A percentile compares a stretch with the other conserved stretches of the same genome.
These are phyloP conservation scores for Cladosporium sp. DNA, from an alignment of 2,329 filamentous ascomycete species.

Conservation along the genomic window DNA sequence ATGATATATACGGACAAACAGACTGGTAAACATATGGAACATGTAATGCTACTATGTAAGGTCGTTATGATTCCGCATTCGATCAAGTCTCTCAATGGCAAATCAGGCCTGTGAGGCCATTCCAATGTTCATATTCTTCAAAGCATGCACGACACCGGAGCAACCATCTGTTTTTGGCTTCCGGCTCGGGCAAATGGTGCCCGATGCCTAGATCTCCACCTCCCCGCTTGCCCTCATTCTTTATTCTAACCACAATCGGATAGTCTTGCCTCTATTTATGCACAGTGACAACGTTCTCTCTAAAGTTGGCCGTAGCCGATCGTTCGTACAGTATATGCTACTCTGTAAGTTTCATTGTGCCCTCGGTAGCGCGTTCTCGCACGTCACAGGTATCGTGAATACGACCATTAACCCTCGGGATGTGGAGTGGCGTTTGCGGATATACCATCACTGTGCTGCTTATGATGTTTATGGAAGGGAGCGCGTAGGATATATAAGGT, in stretches of 20 bases:
- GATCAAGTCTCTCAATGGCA: neutral
- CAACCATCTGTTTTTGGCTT: neutral
- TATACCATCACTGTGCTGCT: neutral
- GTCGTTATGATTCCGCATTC: neutral
- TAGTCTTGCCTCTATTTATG: neutral
- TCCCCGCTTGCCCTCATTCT: neutral
- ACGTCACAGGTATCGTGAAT: neutral
- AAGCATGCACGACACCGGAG: neutral
- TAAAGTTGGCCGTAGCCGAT: neutral
- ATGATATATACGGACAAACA: neutral
- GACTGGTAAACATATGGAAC: neutral
- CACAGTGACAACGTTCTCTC: neutral
- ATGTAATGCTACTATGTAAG: neutral
- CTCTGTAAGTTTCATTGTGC: constrained; percentile 1
- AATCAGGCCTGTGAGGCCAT: too few species aligned
- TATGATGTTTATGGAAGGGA: neutral
- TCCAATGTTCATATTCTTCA: too few species aligned
- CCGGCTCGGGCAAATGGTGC: neutral
- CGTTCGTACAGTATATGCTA: constrained; percentile 2
- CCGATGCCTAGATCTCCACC: neutral
- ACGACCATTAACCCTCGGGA: neutral
- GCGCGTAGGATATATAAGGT: neutral
- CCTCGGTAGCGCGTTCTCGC: neutral
- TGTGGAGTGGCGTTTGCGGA: neutral
- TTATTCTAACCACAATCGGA: neutral